phyloP scores from a whole-genome alignment of 768 basidiomycete genomes.

The Gloeostereum incarnatum region DNA sequence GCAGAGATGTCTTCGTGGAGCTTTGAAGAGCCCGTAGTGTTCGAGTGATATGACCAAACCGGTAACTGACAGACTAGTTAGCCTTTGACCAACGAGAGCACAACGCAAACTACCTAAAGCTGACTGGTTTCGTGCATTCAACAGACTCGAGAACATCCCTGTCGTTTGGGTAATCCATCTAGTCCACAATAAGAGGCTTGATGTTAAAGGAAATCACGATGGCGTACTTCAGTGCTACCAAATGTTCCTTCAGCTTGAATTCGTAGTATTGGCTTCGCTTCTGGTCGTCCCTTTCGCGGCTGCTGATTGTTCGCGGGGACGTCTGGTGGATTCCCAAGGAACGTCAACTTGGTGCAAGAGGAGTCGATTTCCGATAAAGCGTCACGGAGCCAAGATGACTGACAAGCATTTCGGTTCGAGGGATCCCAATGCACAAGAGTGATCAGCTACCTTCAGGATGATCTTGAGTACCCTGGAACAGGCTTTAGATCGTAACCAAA shows the following conservation, averaged over 20 bases:
- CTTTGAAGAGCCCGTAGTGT: constrained; percentile 69
- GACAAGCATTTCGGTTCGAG: constrained; percentile 1
- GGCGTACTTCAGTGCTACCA: constrained; percentile 72
- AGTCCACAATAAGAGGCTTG: neutral
- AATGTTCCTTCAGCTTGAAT: constrained; percentile 77
- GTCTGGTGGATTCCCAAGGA: constrained; percentile 63
- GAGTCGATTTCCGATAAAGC: constrained; percentile 88
- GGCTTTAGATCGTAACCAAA: neutral
- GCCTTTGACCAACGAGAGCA: neutral
- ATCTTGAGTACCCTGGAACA: constrained; percentile 58
- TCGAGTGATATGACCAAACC: constrained; percentile 66
- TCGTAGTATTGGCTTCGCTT: constrained; percentile 58
- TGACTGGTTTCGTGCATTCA: constrained; percentile 60
- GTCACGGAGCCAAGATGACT: constrained; percentile 91
- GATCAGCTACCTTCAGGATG: constrained; percentile 65
- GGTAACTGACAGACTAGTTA: constrained; percentile 49
- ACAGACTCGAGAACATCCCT: constrained; percentile 86
- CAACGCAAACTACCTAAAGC: constrained; percentile 48
- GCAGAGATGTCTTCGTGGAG: constrained; percentile 82
- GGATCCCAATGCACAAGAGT: neutral
- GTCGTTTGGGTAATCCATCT: constrained; percentile 98
- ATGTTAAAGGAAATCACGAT: neutral
- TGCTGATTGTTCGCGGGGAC: constrained; percentile 16
- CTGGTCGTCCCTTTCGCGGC: constrained; percentile 13
- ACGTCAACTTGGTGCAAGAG: constrained; percentile 76